Evolutionary conservation across 1,284 basidiomycete species (phyloP).

Genomic region (Trichosporon sp.): DNA sequence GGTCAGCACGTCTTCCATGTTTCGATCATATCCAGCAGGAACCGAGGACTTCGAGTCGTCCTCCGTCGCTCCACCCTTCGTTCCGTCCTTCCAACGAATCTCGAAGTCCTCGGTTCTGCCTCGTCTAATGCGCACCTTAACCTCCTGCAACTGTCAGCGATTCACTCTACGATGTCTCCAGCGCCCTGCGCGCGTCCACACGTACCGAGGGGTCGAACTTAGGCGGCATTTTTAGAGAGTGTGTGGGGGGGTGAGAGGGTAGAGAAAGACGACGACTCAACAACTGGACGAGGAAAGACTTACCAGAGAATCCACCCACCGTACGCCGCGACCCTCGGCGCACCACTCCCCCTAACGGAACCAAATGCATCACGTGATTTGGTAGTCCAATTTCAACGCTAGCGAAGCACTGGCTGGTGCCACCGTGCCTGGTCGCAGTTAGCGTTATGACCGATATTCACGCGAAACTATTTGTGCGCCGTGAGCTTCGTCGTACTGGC

Average conservation of each 20-base stretch:
- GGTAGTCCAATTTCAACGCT: neutral
- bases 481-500: neutral
- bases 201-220: constrained; percentile 59
- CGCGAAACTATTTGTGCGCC: neutral
- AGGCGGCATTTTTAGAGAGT: constrained; percentile 50
- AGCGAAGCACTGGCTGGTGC: neutral
- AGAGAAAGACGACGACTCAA: constrained; percentile 20
- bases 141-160: constrained; percentile 21
- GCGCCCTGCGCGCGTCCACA: constrained; percentile 36
- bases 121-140: constrained; percentile 26
- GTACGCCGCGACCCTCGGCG: constrained; percentile 12
- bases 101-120: constrained; percentile 2
- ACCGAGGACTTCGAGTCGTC: neutral
- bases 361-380: neutral
- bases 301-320: constrained; percentile 16
- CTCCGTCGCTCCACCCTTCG: neutral
- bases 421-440: neutral
- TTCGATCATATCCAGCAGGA: neutral
- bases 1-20: constrained; percentile 23
- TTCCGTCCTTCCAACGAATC: neutral
- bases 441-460: neutral
- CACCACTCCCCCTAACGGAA: neutral
- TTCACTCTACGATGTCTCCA: neutral
- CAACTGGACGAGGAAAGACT: constrained; percentile 14
- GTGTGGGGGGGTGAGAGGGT: constrained; percentile 20